Evolutionary conservation across 768 basidiomycete genomes (phyloP).

Genomic region (Gelatoporia subvermispora): DNA sequence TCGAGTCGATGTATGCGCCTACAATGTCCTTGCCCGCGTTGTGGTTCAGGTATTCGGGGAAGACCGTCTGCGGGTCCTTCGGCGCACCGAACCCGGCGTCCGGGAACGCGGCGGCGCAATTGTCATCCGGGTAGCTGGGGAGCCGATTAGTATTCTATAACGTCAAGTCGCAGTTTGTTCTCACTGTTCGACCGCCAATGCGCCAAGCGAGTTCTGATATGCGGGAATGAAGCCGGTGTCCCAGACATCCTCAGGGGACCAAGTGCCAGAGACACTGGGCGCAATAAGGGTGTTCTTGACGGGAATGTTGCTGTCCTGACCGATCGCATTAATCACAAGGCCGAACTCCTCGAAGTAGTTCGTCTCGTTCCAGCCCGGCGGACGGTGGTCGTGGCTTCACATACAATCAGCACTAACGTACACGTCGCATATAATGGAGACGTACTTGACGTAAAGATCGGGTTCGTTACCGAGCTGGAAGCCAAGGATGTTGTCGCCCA

Average conservation of each 20-base stretch:
- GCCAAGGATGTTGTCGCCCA: conserved; percentile 63
- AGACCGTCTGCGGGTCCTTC: conserved; percentile 32
- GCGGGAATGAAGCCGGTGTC: conserved; percentile 26
- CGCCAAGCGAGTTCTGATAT: conserved; percentile 28
- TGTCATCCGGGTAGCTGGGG: conserved; percentile 33
- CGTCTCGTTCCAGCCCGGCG: conserved; percentile 27
- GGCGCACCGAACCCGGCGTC: conserved; percentile 13
- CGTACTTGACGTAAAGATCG: conserved; percentile 52
- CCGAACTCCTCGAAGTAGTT: conserved; percentile 32
- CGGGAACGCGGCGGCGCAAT: conserved; percentile 25
- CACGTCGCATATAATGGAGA: neutral
- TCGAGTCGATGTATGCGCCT: conserved; percentile 33
- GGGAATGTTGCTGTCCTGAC: conserved; percentile 16
- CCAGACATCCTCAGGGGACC: conserved; percentile 29
- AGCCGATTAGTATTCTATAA: conserved; percentile 1
- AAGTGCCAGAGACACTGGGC: conserved; percentile 27
- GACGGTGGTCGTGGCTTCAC: conserved; percentile 31
- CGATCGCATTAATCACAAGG: conserved; percentile 19
- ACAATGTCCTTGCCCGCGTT: conserved; percentile 31
- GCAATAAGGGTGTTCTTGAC: conserved; percentile 26
- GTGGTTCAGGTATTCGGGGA: conserved; percentile 44
- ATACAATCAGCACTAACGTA: neutral
- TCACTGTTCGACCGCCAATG: conserved; percentile 37
- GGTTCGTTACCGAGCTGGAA: conserved; percentile 76
- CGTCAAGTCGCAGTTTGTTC: neutral